phyloP scores from a whole-genome alignment of 164 flowering plant species.

The Sedum album region DNA sequence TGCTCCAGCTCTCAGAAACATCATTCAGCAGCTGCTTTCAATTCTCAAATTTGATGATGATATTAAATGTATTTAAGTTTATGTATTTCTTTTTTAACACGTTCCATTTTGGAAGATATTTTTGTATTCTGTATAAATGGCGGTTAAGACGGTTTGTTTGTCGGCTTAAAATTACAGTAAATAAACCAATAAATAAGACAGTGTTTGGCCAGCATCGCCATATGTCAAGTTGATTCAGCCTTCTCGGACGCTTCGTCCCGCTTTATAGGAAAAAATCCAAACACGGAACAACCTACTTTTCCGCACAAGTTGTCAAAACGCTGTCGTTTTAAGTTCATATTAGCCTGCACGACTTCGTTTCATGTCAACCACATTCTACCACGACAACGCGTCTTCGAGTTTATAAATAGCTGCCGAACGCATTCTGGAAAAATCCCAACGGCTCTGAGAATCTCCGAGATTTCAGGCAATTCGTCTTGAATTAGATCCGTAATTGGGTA shows the following conservation, averaged over 20 bases:
- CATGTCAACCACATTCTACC: background rate
- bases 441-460: background rate
- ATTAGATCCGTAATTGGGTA: background rate
- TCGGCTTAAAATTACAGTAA: background rate
- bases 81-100: too few relatives aligned
- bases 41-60: background rate
- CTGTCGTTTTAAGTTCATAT: background rate
- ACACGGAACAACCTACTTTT: background rate
- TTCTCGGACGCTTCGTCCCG: background rate
- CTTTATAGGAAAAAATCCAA: background rate
- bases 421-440: background rate
- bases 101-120: background rate
- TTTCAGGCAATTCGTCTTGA: background rate
- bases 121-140: background rate
- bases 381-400: background rate
- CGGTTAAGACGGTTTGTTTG: background rate
- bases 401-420: background rate
- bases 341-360: background rate
- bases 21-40: background rate
- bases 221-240: background rate
- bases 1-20: conserved; percentile 20
- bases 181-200: background rate
- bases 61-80: too few relatives aligned
- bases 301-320: background rate
- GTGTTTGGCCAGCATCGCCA: background rate